Base-by-base conservation (phyloP, 208 protist genomes). In the Leishmania guyanensis region DNA sequence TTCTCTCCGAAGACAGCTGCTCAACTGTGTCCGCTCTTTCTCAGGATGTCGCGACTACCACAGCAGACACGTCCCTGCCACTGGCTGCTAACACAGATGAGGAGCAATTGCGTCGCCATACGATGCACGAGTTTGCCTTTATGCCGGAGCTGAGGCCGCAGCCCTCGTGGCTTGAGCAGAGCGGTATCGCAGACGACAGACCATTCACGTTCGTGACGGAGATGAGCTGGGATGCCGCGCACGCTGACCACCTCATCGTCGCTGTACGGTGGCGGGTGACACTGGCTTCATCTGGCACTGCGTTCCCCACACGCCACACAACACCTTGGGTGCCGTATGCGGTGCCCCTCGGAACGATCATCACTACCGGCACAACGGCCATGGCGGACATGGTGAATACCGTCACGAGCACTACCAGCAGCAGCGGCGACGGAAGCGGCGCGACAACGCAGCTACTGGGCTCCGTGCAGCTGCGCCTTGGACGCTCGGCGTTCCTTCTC, bases 1-100 rank as follows among this genome's bases (percentile, higher is more conserved):
- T 22, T 5, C 56, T 82, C 46, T 82, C 82, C 20, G 72, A 81
- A 53, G 82, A 86, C 82, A 86, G 82, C 82, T 70, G 70, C 71
- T 86, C 82, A 3, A 86, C 82, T 10, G 12, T 77, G 6, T 80
- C 82, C 26, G 14, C 46, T 16, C 29, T 65, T 3, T 72, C 74
- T 26, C 46, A 76, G 33, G 64, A 36, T 22, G 51, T 33, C 20
- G n/a, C 50, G 6, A 60, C 33, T 36, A 36, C 64, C 14, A 29
- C 54, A 1, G 51, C 20, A 6, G 50, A 71, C 22, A 22, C 29
- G 50, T 56, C 50, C 1, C n/a, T 29, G 48, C 60, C 75, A 20
- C 17, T 33, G 39, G 1, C 39, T 26, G 36, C 26, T 6, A 86
- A 76, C 70, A 66, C 3, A 2, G 6, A 50, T 0, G 82, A 86